Conservation (phyloP, 2,329 filamentous ascomycete genomes). For the Lachnellula hyalina region DNA sequence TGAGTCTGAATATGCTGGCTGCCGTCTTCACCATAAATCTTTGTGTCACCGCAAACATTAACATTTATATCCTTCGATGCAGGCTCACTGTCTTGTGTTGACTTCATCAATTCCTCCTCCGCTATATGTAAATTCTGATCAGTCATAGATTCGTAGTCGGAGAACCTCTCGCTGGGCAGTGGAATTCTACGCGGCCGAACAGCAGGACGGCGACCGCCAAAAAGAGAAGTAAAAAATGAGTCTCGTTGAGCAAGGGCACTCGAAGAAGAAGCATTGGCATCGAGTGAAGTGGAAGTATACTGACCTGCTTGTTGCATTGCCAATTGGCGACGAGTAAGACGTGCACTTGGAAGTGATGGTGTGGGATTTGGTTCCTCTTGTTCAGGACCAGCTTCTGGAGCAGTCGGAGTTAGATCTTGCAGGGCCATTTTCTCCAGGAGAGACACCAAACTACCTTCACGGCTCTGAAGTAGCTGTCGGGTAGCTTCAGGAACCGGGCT, state of each 20-base stretch:
- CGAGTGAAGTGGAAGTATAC: slow-evolving; percentile 21
- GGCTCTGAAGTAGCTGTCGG: slow-evolving; percentile 4
- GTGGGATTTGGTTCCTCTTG: slow-evolving; percentile 5
- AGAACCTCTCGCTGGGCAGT: slow-evolving; percentile 1
- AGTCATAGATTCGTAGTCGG: slow-evolving; percentile 11
- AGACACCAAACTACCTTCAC: slow-evolving; percentile 12
- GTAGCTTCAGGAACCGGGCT: slow-evolving; percentile 7
- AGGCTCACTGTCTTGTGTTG: slow-evolving; percentile 1
- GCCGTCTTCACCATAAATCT: neutral
- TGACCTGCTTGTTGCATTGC: slow-evolving; percentile 30
- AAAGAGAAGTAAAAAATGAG: slow-evolving; percentile 8
- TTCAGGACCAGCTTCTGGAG: slow-evolving; percentile 2
- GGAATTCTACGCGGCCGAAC: slow-evolving; percentile 5
- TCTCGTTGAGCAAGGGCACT: neutral
- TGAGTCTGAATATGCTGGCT: neutral
- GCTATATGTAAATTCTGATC: slow-evolving; percentile 22
- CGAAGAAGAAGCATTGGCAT: slow-evolving; percentile 3
- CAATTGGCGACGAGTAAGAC: slow-evolving; percentile 25
- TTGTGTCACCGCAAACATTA: neutral
- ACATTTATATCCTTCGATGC: neutral
- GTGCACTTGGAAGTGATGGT: slow-evolving; percentile 8
- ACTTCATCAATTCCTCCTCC: slow-evolving; percentile 16
- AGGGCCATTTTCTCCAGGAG: slow-evolving; percentile 5
- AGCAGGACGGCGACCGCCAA: slow-evolving; percentile 10
- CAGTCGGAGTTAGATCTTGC: slow-evolving; percentile 8